Percentiles rank a stretch among this genome's conserved stretches.
phyloP scores from a whole-genome alignment of 306 rosid genomes.

The Arachis hypogaea region DNA sequence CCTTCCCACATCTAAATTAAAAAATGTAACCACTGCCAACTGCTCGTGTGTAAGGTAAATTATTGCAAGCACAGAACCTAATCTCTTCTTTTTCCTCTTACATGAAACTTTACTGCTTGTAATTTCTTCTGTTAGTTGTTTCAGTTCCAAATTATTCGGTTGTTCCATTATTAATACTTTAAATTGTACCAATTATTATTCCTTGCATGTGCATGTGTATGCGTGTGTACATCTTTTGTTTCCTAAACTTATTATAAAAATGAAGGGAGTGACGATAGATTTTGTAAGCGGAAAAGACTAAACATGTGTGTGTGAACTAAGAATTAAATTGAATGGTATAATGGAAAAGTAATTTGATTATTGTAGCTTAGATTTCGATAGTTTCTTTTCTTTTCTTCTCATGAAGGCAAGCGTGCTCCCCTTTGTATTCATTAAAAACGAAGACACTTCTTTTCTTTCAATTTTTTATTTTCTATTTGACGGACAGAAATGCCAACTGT shows the following conservation, averaged over 20 bases:
- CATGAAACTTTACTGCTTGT: slow-evolving; percentile 38
- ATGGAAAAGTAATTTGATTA: not conserved
- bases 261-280: not conserved
- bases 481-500: slow-evolving; percentile 80
- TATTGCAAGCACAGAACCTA: slow-evolving; percentile 62
- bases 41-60: slow-evolving; percentile 53
- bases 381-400: slow-evolving; percentile 51
- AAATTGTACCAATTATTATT: not conserved
- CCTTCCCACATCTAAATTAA: no score
- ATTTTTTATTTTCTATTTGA: slow-evolving; percentile 23
- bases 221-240: not conserved
- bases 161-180: not conserved
- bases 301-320: not conserved
- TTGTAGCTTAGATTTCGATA: slow-evolving; percentile 42
- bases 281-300: not conserved
- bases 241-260: not conserved
- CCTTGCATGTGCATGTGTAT: not conserved
- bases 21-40: slow-evolving; percentile 58
- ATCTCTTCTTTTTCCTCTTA: slow-evolving; percentile 35
- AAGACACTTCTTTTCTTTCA: slow-evolving; percentile 43
- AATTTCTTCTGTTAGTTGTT: slow-evolving; percentile 22
- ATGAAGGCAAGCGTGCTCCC: slow-evolving; percentile 62
- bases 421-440: slow-evolving; percentile 53
- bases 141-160: slow-evolving; percentile 20
- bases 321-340: no score